Base-by-base conservation (phyloP, 2,329 filamentous ascomycete species). In the Sarocladiaceae sp. region DNA sequence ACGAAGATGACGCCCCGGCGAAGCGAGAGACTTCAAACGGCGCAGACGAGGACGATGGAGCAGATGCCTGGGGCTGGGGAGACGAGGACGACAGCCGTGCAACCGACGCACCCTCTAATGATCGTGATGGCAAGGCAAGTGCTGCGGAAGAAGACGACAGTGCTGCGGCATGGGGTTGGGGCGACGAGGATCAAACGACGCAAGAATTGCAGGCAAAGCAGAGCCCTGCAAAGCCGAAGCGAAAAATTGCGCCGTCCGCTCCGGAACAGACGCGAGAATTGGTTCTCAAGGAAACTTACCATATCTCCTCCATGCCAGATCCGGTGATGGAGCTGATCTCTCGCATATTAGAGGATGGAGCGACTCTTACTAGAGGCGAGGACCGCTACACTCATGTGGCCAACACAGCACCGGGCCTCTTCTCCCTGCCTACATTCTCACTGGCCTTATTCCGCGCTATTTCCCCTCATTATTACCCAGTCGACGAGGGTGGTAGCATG, bases 301-400 rank as follows among this genome's bases (percentile, higher is more conserved):
- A 85, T 54, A 88, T 96, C 50, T 97, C 93, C 0, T 87, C 88
- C 2, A 87, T 97, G 66, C 93, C 94, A 1, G 86, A 90, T 55
- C 82, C 85, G 3, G 83, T 97, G 12, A 75, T 92, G 18, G 76
- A 81, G 17, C 76, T 89, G 25, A 82, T 93, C 50, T 72, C 75
- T 20, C 63, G 73, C 12, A 77, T 86, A 25, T 66, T 80, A 55
- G 79, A 85, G 54, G 84, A 88, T 57, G 83, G 76, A 1, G 79
- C 80, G 10, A 75, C 73, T 1, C 70, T 93, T 44, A 81, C 82
- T 63, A 75, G 36, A 68, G 80, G 57, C 66, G 70, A 74, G 73
- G 69, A 62, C 33, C 72, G 77, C 25, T 70, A 70, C 26, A 76
- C 79, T 11, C 78, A 85, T 0, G 82, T 93, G 49, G 78, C 83